Base-by-base conservation (phyloP, 176 grass and related monocot species). In the Musa schizocarpa region DNA sequence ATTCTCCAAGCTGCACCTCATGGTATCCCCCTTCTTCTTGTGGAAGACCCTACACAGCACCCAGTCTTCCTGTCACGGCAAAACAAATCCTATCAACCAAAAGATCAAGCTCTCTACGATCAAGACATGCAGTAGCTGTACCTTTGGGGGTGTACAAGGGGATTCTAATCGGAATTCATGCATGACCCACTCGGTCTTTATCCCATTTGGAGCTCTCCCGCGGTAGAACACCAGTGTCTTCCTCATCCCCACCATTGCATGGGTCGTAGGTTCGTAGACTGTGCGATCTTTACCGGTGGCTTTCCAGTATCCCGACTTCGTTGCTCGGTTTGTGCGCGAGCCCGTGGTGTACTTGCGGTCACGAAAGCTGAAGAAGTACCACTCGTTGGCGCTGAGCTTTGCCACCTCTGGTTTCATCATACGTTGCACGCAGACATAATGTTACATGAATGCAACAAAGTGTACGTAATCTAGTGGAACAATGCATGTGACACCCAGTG, bases 161-260 rank as follows among this genome's bases (percentile, higher is more conserved):
- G 75, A 73, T 76, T 94, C 88, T 82, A 94, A 83, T 74, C 91
- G 85, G 29, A 90, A 94, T 54, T 94, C 91, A 2, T 94, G 88
- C 88, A 90, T 94, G 51, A 94, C 88, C 91, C 91, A 94, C 67
- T 67, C 76, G 22, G 85, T 88, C 85, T 94, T 94, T 69, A 54
- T 75, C 59, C 91, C 91, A 43, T 90, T 94, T 9, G 91, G 91
- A 12, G 91, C 91, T 51, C 91, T 85, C 9, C 91, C 91, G 10
- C 82, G 82, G 78, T 94, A 88, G 85, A 94, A 94, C 70, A 94
- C 91, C 16, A 94, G 85, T 6, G 91, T 94, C 85, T 94, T 94
- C 75, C 91, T 77, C 91, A 94, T 94, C 50, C 91, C 91, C 17
- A 90, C 78, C 9, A 87, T 52, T 77, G 69, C 73, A 58, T 20